These are phyloP conservation scores for Aureobasidium subglaciale DNA, from an alignment of 2,329 filamentous ascomycete species.

Conservation along the genomic window DNA sequence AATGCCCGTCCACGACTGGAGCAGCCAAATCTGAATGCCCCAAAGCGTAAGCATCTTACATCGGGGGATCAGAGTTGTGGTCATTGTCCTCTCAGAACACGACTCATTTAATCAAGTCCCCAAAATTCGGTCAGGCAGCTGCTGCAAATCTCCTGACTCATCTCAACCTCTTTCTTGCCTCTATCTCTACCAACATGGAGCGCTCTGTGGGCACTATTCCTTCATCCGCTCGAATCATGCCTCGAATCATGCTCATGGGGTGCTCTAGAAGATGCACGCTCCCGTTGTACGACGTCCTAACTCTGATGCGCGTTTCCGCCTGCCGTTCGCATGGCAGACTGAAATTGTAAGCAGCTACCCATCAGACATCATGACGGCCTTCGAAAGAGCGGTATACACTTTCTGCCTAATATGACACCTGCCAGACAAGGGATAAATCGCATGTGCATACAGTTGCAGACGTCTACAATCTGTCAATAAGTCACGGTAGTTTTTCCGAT, in stretches of 20 bases:
- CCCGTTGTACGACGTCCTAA: not conserved
- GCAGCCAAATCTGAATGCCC: not conserved
- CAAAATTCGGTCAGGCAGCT: not conserved
- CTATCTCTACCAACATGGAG: not conserved
- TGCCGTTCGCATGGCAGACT: slow-evolving; percentile 3
- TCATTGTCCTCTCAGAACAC: not conserved
- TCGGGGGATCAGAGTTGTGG: not conserved
- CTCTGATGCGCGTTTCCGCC: slow-evolving; percentile 1
- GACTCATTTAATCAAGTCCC: not conserved
- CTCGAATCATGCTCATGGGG: not conserved
- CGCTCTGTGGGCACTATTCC: not conserved
- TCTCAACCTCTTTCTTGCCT: not conserved
- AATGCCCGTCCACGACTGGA: not conserved
- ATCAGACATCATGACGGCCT: not conserved
- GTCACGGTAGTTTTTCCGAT: not conserved
- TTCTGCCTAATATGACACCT: not conserved
- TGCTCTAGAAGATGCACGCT: not conserved
- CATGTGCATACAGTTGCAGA: not conserved
- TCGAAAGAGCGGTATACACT: not conserved
- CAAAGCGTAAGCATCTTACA: not conserved
- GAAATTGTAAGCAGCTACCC: not conserved
- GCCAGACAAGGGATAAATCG: not conserved
- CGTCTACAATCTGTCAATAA: not conserved
- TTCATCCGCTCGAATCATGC: not conserved
- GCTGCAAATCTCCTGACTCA: not conserved